Conservation (phyloP, 2,329 filamentous ascomycete species). For the Beauveria bassiana region DNA sequence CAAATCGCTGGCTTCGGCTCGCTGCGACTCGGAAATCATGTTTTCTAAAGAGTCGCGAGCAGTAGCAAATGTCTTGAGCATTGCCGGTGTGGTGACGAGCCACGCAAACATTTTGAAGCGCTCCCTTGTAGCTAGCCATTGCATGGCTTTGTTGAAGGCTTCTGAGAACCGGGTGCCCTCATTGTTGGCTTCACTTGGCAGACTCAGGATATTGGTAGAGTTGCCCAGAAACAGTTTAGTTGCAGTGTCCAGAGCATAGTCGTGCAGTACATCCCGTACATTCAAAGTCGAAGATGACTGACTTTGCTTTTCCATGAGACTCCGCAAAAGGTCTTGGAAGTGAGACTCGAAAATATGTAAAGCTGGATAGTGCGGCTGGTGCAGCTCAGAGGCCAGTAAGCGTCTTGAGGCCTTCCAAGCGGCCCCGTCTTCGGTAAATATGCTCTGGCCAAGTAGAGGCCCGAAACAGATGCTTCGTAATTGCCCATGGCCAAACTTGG, state of each 20-base stretch:
- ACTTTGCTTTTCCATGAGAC: not conserved
- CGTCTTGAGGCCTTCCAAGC: conserved; percentile 6
- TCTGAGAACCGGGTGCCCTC: conserved; percentile 3
- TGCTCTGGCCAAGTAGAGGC: not conserved
- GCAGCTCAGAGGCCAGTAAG: not conserved
- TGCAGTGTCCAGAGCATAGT: conserved; percentile 4
- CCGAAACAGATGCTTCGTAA: conserved; percentile 5
- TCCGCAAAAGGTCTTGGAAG: conserved; percentile 1
- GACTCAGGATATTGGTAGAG: not conserved
- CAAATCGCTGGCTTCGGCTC: not conserved
- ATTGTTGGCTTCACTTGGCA: not conserved
- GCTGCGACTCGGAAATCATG: conserved; percentile 9
- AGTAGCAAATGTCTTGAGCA: not conserved
- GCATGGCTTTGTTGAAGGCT: not conserved
- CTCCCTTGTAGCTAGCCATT: conserved; percentile 6
- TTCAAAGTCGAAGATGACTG: not conserved
- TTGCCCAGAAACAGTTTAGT: conserved; percentile 3
- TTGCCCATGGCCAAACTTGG: conserved; percentile 2
- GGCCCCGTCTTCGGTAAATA: not conserved
- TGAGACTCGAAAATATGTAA: not conserved
- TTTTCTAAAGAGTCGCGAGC: conserved; percentile 10
- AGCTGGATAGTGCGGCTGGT: conserved; percentile 4
- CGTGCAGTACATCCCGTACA: not conserved
- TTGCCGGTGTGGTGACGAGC: conserved; percentile 2
- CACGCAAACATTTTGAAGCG: conserved; percentile 12